Percentiles rank a stretch among this genome's conserved stretches.
These are phyloP conservation scores for Begonia masoniana DNA, from an alignment of 306 rosid genomes.

Conservation along the genomic window DNA sequence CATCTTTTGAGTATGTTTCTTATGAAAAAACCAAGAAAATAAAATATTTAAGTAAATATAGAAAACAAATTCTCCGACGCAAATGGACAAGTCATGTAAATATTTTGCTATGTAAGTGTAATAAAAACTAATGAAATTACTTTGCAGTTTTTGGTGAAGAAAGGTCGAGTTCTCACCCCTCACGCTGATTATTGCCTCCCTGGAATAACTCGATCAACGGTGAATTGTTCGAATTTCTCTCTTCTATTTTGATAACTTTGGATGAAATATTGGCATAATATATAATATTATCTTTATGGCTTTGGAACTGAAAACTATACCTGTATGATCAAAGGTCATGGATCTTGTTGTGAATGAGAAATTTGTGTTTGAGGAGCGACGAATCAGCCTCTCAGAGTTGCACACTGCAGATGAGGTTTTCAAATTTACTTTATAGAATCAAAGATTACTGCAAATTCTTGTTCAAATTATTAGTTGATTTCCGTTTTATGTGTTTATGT, in stretches of 20 bases:
- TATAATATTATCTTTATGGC: background rate
- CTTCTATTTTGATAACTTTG: background rate
- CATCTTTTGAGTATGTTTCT: no score
- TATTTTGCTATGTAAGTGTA: no score
- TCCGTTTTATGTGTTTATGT: background rate
- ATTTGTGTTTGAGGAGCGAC: slow-evolving; percentile 55
- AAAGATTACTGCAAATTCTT: no score
- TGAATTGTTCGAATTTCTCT: slow-evolving; percentile 21
- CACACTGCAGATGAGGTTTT: slow-evolving; percentile 84
- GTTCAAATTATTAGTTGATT: background rate
- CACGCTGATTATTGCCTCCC: slow-evolving; percentile 90
- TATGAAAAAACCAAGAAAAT: no score
- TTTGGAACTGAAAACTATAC: background rate
- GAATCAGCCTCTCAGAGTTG: slow-evolving; percentile 69
- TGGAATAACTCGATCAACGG: slow-evolving; percentile 76
- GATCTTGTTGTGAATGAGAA: slow-evolving; percentile 61
- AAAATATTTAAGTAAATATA: background rate
- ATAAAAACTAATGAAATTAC: no score
- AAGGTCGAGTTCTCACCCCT: slow-evolving; percentile 57
- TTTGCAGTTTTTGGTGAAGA: slow-evolving; percentile 66
- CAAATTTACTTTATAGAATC: slow-evolving; percentile 1
- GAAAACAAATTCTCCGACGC: background rate
- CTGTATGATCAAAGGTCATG: slow-evolving; percentile 40
- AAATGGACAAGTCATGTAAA: no score
- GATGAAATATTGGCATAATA: background rate